Conservation (phyloP, 108 stramenopile species). For the Nitzschia inconspicua region DNA sequence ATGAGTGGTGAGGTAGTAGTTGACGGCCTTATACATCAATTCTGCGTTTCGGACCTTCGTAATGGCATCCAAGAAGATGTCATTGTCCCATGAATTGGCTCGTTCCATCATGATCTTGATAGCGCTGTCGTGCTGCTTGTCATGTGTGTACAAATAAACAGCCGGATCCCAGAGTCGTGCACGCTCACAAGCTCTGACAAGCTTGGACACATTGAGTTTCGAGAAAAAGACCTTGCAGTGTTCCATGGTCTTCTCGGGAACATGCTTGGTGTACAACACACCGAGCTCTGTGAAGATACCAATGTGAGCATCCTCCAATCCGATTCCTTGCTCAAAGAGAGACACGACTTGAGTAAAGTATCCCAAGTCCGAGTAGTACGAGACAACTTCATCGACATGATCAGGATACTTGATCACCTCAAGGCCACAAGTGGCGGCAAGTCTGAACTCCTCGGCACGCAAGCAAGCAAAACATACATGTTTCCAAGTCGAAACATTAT, state of each 20-base stretch:
- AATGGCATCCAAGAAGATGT: slow-evolving; percentile 95
- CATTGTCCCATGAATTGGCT: slow-evolving; percentile 89
- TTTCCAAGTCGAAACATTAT: slow-evolving; percentile 99
- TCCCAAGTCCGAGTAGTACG: slow-evolving; percentile 96
- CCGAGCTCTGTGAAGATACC: slow-evolving; percentile 99
- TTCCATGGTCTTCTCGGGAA: slow-evolving; percentile 98
- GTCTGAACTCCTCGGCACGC: slow-evolving; percentile 93
- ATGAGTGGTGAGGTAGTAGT: slow-evolving; percentile 91
- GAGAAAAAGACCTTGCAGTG: slow-evolving; percentile 99
- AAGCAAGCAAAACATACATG: slow-evolving; percentile 97
- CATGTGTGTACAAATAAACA: slow-evolving; percentile 96
- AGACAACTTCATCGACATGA: slow-evolving; percentile 98
- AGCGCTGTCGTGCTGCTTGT: slow-evolving; percentile 96
- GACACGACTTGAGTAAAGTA: slow-evolving; percentile 94
- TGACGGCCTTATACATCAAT: slow-evolving; percentile 97
- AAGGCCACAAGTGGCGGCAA: slow-evolving; percentile 95
- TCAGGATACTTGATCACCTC: slow-evolving; percentile 99
- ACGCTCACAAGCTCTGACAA: slow-evolving; percentile 98
- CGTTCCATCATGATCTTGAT: slow-evolving; percentile 99
- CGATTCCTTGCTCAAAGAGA: slow-evolving; percentile 98
- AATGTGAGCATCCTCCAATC: slow-evolving; percentile 96
- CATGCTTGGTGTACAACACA: slow-evolving; percentile 98
- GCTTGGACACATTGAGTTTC: slow-evolving; percentile 96
- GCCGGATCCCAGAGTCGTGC: slow-evolving; percentile 96
- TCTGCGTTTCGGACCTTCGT: slow-evolving; percentile 97